Evolutionary conservation across 352 stramenopile genomes (phyloP).

Genomic region (Peronospora belbahrii): DNA sequence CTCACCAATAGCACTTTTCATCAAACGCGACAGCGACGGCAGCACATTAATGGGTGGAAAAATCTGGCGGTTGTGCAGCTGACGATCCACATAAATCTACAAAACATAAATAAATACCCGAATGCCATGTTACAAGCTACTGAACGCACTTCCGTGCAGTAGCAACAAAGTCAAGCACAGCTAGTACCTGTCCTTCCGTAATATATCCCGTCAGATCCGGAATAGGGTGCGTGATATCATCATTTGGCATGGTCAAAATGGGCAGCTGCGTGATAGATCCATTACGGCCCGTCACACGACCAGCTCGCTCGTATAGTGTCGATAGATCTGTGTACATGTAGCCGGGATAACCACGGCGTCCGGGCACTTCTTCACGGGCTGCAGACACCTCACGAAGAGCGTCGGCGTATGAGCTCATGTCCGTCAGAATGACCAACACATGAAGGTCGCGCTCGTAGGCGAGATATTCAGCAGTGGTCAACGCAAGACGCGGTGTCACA

Average conservation of each 20-base stretch:
- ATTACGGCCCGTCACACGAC: constrained; percentile 95
- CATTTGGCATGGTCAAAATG: constrained; percentile 99
- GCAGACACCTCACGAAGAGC: constrained; percentile 95
- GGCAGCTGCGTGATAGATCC: constrained; percentile 99
- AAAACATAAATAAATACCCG: constrained; percentile 3
- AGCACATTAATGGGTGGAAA: constrained; percentile 99
- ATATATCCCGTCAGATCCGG: constrained; percentile 99
- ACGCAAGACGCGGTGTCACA: constrained; percentile 96
- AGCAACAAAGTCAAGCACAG: not conserved
- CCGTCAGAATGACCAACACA: constrained; percentile 98
- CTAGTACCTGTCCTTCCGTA: constrained; percentile 93
- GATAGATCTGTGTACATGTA: constrained; percentile 99
- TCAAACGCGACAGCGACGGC: constrained; percentile 97
- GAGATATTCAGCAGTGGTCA: constrained; percentile 98
- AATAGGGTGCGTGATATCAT: constrained; percentile 99
- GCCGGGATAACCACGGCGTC: constrained; percentile 97
- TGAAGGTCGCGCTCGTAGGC: constrained; percentile 99
- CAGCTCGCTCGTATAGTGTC: constrained; percentile 97
- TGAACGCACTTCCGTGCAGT: not conserved
- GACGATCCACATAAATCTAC: constrained; percentile 96
- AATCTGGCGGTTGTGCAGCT: constrained; percentile 97
- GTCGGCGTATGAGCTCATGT: constrained; percentile 99
- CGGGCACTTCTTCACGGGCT: constrained; percentile 93
- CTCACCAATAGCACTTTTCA: constrained; percentile 99
- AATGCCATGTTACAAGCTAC: constrained; percentile 1